A percentile compares a stretch with the other conserved stretches of the same genome.
These are phyloP conservation scores for Phytopythium ostracodes DNA, from an alignment of 352 stramenopile genomes.

Conservation along the genomic window DNA sequence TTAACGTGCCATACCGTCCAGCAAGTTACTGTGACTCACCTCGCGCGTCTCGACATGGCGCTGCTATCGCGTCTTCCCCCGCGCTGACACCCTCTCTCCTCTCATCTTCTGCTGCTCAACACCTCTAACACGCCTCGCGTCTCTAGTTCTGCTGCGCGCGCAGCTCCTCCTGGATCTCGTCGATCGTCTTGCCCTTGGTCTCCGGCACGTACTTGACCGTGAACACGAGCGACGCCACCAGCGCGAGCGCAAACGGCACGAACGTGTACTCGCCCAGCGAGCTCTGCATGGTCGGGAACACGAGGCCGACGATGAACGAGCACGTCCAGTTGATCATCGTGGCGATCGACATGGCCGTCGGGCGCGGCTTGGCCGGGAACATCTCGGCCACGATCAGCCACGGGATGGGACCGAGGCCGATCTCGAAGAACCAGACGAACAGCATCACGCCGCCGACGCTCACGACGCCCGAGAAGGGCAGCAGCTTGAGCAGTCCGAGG, in stretches of 20 bases:
- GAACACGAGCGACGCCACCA: slow-evolving; percentile 81
- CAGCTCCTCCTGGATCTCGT: slow-evolving; percentile 67
- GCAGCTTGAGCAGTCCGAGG: slow-evolving; percentile 53
- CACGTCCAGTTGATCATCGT: slow-evolving; percentile 95
- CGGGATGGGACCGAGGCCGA: slow-evolving; percentile 88
- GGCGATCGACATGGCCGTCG: slow-evolving; percentile 86
- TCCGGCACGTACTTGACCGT: slow-evolving; percentile 85
- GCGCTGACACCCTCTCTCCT: not conserved
- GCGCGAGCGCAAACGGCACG: slow-evolving; percentile 82
- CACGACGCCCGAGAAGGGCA: slow-evolving; percentile 58
- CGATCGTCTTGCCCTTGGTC: slow-evolving; percentile 84
- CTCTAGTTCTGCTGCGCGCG: slow-evolving; percentile 21
- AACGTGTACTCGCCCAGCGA: slow-evolving; percentile 87
- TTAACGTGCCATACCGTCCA: not conserved
- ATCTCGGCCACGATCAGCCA: slow-evolving; percentile 97
- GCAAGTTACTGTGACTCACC: not conserved
- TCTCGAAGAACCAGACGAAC: slow-evolving; percentile 76
- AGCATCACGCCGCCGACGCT: slow-evolving; percentile 67
- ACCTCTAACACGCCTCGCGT: not conserved
- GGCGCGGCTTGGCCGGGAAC: slow-evolving; percentile 93
- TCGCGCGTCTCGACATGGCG: not conserved
- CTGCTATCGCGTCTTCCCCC: not conserved
- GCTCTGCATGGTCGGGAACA: slow-evolving; percentile 90
- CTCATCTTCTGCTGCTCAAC: not conserved
- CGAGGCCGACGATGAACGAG: slow-evolving; percentile 93